These are phyloP conservation scores for Pseudocercospora cruenta DNA, from an alignment of 2,329 filamentous ascomycete species.

Conservation along the genomic window DNA sequence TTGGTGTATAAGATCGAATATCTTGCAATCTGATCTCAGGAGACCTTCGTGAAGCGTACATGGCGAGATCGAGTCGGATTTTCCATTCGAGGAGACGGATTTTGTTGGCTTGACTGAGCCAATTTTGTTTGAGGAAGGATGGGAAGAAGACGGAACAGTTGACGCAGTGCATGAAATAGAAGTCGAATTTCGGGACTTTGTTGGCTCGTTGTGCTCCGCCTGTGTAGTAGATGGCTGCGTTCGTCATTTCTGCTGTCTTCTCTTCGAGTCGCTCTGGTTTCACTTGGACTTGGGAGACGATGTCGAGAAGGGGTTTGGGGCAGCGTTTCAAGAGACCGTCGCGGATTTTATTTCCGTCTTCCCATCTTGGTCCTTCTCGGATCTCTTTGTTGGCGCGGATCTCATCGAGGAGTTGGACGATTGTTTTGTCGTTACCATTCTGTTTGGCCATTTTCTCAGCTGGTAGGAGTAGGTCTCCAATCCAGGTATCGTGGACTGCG, in stretches of 20 bases:
- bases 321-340: slow-evolving; percentile 70
- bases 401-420: slow-evolving; percentile 65
- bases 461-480: slow-evolving; percentile 58
- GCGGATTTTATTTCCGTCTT: slow-evolving; percentile 64
- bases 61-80: slow-evolving; percentile 70
- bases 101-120: slow-evolving; percentile 64
- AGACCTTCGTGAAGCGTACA: slow-evolving; percentile 71
- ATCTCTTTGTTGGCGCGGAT: slow-evolving; percentile 63
- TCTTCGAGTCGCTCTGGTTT: slow-evolving; percentile 59
- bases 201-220: slow-evolving; percentile 64
- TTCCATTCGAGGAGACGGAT: slow-evolving; percentile 79
- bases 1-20: slow-evolving; percentile 64
- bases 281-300: slow-evolving; percentile 59
- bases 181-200: slow-evolving; percentile 76
- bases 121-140: slow-evolving; percentile 63
- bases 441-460: slow-evolving; percentile 55
- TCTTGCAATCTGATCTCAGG: slow-evolving; percentile 64
- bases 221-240: slow-evolving; percentile 64
- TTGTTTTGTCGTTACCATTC: slow-evolving; percentile 38
- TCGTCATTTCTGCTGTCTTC: slow-evolving; percentile 70
- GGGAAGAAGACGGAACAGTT: slow-evolving; percentile 77
- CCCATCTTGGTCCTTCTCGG: slow-evolving; percentile 53
- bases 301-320: slow-evolving; percentile 63
- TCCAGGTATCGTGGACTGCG: slow-evolving; percentile 66
- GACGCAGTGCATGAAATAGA: slow-evolving; percentile 73